Evolutionary conservation across 2,329 filamentous ascomycete species (phyloP), one percentile per base, ranked within the genome.

Genomic region (Cordyceps javanica): DNA sequence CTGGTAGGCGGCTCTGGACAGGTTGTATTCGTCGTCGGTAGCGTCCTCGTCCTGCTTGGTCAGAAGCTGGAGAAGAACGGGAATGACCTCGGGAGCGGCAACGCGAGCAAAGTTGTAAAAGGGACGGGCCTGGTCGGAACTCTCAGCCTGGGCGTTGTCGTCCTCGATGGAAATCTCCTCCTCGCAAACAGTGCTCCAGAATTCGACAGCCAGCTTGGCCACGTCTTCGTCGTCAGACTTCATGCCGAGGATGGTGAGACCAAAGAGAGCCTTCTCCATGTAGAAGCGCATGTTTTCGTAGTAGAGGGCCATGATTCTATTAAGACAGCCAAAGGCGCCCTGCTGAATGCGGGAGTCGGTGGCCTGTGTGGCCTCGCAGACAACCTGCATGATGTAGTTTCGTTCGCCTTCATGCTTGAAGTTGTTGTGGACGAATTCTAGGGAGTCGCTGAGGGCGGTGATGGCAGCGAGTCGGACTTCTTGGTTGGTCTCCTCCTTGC

Each of bases 221-320:
- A 99, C 94, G 71, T 99, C 94, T 74, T 99, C 94, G 66, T 99
- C 94, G 8, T 92, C 88, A 67, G 86, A 95, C 83, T 96, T 97
- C 94, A 99, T 99, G 65, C 94, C 94, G 71, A 96, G 87, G 62
- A 99, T 96, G 39, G 94, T 99, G 41, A 99, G 82, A 59, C 94
- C 94, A 67, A 99, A 99, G 44, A 99, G 82, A 36, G 94, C 94
- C 84, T 97, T 97, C 81, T 99, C 94, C 94, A 99, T 99, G 79
- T 99, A 99, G 77, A 97, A 99, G 68, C 92, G 88, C 94, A 99
- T 99, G 78, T 97, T 95, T 69, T 99, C 94, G 73, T 99, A 99
- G 81, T 99, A 99, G 62, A 97, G 83, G 60, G 83, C 90, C 94
- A 99, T 99, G 74, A 99, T 97, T 68, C 94, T 87, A 82, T 99